Base-by-base conservation (phyloP, 139 green algal species). In the Coccomyxa sp. region DNA sequence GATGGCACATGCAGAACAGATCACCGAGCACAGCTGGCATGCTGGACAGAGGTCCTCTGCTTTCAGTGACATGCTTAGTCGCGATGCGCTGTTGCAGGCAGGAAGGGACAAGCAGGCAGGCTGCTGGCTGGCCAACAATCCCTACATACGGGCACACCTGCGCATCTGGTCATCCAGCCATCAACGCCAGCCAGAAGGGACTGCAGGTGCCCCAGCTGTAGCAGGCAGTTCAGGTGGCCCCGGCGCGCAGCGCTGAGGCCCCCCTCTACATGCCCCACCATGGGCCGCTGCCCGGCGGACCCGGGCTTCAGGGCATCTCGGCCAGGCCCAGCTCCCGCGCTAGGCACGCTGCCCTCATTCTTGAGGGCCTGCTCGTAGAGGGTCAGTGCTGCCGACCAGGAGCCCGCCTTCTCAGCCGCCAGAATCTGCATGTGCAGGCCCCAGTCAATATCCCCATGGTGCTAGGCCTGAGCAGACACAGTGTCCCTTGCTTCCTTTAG, bases 351-450 rank as follows among this genome's bases (percentile, higher is more conserved):
- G 68, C 50, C 64, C 64, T 71, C 64, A 29, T 71, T 71, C 7
- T 74, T n/a, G 14, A 73, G 35, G 68, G 72, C 74, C 68, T 91
- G 88, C 81, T 98, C 95, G 72, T 98, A 94, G 70, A 98, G 87
- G 0, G 90, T 83, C 35, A 97, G 79, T 0, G 93, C 95, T 68
- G 98, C 93, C 24, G 77, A 81, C 95, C 95, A 99, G 58, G 85
- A 82, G 39, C 95, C 95, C 0, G 90, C 87, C 75, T 97, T 94
- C 86, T 98, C 92, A 9, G 92, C 91, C 0, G 90, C 91, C 40
- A 97, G 81, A 35, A 96, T 88, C 81, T 90, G 80, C 86, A 24
- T 44, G 36, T n/a, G n/a, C n/a, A n/a, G n/a, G n/a, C n/a, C n/a
- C n/a, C n/a, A n/a, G n/a, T n/a, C n/a, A n/a, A n/a, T n/a, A n/a